Percentiles rank a stretch among this genome's conserved stretches.
These are phyloP conservation scores for Camillea tinctor DNA, from an alignment of 2,329 filamentous ascomycete species.

Conservation along the genomic window DNA sequence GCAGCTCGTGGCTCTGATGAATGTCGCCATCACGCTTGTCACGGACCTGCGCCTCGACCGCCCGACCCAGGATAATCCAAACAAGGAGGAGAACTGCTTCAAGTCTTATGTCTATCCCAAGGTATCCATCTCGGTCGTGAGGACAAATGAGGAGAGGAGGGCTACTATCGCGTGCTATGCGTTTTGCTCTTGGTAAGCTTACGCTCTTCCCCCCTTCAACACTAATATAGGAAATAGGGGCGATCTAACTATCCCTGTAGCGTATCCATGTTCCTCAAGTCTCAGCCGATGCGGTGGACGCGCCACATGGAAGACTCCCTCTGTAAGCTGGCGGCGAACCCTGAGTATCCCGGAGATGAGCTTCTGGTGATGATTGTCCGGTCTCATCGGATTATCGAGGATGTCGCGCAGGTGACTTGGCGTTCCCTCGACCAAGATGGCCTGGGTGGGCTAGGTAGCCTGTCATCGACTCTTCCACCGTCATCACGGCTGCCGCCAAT, in stretches of 20 bases:
- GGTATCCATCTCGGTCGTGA: constrained; percentile 8
- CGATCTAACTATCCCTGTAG: constrained; percentile 11
- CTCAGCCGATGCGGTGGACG: constrained; percentile 51
- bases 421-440: constrained; percentile 11
- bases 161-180: constrained; percentile 30
- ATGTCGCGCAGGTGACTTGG: constrained; percentile 22
- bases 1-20: constrained; percentile 43
- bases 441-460: no score
- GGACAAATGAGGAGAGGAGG: constrained; percentile 35
- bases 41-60: constrained; percentile 47
- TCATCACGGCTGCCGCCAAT: constrained; percentile 17
- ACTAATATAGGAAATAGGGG: neutral
- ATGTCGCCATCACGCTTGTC: constrained; percentile 42
- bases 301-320: constrained; percentile 58
- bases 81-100: constrained; percentile 22
- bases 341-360: constrained; percentile 49
- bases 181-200: constrained; percentile 28
- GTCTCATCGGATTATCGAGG: constrained; percentile 24
- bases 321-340: constrained; percentile 41
- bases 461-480: neutral
- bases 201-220: no score
- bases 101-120: constrained; percentile 20
- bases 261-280: constrained; percentile 25
- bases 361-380: constrained; percentile 39
- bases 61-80: constrained; percentile 21